phyloP scores from a whole-genome alignment of 768 basidiomycete species.

The Suillus decipiens region DNA sequence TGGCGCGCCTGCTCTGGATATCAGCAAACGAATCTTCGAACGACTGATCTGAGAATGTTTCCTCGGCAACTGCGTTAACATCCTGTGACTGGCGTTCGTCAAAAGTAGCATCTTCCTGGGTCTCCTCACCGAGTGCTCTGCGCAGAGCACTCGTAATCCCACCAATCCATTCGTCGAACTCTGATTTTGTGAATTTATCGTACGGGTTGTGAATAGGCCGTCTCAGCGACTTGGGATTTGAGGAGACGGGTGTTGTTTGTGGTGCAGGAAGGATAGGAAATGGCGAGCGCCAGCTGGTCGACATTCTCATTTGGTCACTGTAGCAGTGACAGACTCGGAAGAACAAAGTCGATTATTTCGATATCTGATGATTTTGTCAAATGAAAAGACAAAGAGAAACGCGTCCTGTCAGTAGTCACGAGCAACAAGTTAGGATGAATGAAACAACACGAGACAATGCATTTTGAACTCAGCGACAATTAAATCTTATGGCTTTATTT shows the following conservation, averaged over 20 bases:
- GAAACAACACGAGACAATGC: conserved; percentile 1
- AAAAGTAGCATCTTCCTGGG: conserved; percentile 16
- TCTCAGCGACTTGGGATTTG: conserved; percentile 24
- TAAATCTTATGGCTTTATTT: neutral
- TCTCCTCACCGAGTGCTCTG: conserved; percentile 55
- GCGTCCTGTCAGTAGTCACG: conserved; percentile 6
- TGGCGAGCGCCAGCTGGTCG: conserved; percentile 9
- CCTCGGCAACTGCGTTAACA: conserved; percentile 21
- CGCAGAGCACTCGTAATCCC: conserved; percentile 60
- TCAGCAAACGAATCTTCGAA: conserved; percentile 60
- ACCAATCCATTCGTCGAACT: conserved; percentile 73
- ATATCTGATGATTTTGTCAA: conserved; percentile 4
- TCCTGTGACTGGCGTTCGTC: conserved; percentile 17
- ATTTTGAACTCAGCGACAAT: conserved; percentile 7
- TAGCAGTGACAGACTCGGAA: neutral
- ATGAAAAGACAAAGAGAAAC: neutral
- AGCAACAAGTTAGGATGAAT: neutral
- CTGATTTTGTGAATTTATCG: conserved; percentile 66
- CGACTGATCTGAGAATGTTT: conserved; percentile 25
- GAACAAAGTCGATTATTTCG: neutral
- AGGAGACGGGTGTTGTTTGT: conserved; percentile 11
- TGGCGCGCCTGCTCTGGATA: conserved; percentile 48
- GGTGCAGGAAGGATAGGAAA: conserved; percentile 8
- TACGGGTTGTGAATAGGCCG: conserved; percentile 71
- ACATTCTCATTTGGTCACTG: conserved; percentile 4